phyloP scores from a whole-genome alignment of 75 land plant genomes.

The Larix kaempferi region DNA sequence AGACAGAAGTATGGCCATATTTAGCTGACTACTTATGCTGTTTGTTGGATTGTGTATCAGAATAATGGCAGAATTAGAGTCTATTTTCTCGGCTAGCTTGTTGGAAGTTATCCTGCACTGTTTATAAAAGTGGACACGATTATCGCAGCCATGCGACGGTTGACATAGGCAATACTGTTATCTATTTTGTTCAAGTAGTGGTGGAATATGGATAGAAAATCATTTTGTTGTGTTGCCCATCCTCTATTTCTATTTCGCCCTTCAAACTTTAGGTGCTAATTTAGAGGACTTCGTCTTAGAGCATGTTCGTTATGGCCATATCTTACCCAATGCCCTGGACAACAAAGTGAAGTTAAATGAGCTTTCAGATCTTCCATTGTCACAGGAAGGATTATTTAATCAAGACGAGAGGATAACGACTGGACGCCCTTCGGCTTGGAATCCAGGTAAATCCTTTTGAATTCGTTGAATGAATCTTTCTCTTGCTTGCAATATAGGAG shows the following conservation, averaged over 20 bases:
- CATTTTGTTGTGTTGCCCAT: slow-evolving; percentile 51
- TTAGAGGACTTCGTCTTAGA: neutral
- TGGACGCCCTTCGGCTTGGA: neutral
- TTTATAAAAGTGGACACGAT: too few relatives aligned
- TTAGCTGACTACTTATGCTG: too few relatives aligned
- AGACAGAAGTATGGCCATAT: too few relatives aligned
- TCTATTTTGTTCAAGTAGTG: slow-evolving; percentile 30
- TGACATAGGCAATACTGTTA: too few relatives aligned
- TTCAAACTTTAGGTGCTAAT: slow-evolving; percentile 14
- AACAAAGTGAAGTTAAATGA: neutral
- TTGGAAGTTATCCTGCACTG: too few relatives aligned
- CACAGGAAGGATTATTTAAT: too few relatives aligned
- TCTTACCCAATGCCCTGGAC: neutral
- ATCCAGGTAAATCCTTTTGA: neutral
- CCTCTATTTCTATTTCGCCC: slow-evolving; percentile 35
- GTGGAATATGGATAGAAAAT: slow-evolving; percentile 28
- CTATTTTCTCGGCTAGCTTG: too few relatives aligned
- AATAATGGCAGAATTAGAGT: too few relatives aligned
- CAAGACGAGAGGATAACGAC: neutral
- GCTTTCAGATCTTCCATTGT: neutral
- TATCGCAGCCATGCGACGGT: too few relatives aligned
- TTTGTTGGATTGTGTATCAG: too few relatives aligned
- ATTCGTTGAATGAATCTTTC: too few relatives aligned
- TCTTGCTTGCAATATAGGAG: too few relatives aligned
- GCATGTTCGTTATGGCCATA: neutral